Evolutionary conservation across 1,139 yeast species (phyloP), one percentile per base, ranked within the genome.

Genomic region (Arxiozyma heterogenica): DNA sequence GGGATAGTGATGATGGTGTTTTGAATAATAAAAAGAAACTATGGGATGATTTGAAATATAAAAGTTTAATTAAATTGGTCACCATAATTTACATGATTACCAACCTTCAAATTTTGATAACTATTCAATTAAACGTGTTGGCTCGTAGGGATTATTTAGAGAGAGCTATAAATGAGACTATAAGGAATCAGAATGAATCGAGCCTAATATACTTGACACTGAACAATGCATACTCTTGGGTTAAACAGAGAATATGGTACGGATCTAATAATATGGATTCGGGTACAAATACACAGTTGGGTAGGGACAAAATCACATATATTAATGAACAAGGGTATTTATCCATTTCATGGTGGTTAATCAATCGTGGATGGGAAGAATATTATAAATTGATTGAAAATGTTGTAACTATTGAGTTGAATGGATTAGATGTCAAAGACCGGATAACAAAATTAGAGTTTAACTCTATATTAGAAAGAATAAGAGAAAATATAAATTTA

Each of bases 341-440:
- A 56, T 86, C 95, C 1, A 80, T 89, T 59, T 83, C 91, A 61
- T 93, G 98, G 97, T 93, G 97, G 96, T 72, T 93, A 51, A 75
- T 93, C 55, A 90, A 93, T 69, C 80, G 83, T 60, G 98, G 98
- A 1, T 89, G 94, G 93, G 66, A 74, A 43, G 74, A 75, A 50
- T 72, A 86, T 52, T 77, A 81, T 50, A 73, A 76, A 50, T 70
- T 77, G 42, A 80, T 89, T 41, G 81, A 81, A 63, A 68, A 70
- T 1, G 74, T 80, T 5, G 94, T 91, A 3, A 73, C 73, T 43
- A 75, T 75, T 41, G 83, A 82, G 45, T 89, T 90, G 67, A 79
- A 76, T 27, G 73, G 73, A 22, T 73, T 87, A 44, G 83, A 81
- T 61, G 95, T 96, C 41, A 79, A 90, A 59, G 80, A 86, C 25